Percentiles rank a stretch among this genome's conserved stretches.
phyloP scores from a whole-genome alignment of 192 early-diverging fungal genomes.

The Radiomyces spectabilis region DNA sequence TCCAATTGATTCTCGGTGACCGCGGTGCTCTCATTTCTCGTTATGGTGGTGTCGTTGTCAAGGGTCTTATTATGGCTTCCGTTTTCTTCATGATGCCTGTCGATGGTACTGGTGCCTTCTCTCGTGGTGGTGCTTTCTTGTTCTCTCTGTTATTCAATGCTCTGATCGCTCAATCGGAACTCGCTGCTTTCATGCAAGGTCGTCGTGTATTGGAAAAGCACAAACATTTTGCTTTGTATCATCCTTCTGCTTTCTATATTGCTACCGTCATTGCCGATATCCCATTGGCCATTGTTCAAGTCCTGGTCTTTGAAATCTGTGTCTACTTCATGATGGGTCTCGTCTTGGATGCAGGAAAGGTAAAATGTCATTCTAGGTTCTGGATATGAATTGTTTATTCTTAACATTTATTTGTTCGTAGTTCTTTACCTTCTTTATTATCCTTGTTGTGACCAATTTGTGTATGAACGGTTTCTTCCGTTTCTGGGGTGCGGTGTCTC shows the following conservation, averaged over 20 bases:
- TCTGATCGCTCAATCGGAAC: constrained; percentile 56
- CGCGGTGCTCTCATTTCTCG: constrained; percentile 33
- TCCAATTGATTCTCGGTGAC: constrained; percentile 43
- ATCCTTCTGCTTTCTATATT: constrained; percentile 56
- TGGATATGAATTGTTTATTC: background rate
- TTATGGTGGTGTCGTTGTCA: constrained; percentile 41
- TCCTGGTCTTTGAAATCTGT: constrained; percentile 50
- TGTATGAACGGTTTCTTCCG: constrained; percentile 57
- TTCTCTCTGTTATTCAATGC: constrained; percentile 65
- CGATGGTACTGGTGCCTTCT: constrained; percentile 52
- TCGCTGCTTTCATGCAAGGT: constrained; percentile 59
- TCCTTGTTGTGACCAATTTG: constrained; percentile 49
- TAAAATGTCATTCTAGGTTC: constrained; percentile 8
- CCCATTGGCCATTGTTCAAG: constrained; percentile 41
- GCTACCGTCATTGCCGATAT: constrained; percentile 53
- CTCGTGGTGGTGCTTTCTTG: constrained; percentile 64
- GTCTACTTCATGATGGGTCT: constrained; percentile 63
- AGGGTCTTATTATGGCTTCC: constrained; percentile 55
- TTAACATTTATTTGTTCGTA: background rate
- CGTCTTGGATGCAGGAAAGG: constrained; percentile 46
- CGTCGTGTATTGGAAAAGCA: constrained; percentile 68
- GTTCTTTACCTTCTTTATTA: constrained; percentile 52
- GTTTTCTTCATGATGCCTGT: constrained; percentile 48
- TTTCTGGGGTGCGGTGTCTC: constrained; percentile 42
- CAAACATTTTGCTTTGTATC: constrained; percentile 59